Evolutionary conservation across 352 stramenopile genomes (phyloP), one percentile per base, ranked within the genome.

Genomic region (Globisporangium spinosum): DNA sequence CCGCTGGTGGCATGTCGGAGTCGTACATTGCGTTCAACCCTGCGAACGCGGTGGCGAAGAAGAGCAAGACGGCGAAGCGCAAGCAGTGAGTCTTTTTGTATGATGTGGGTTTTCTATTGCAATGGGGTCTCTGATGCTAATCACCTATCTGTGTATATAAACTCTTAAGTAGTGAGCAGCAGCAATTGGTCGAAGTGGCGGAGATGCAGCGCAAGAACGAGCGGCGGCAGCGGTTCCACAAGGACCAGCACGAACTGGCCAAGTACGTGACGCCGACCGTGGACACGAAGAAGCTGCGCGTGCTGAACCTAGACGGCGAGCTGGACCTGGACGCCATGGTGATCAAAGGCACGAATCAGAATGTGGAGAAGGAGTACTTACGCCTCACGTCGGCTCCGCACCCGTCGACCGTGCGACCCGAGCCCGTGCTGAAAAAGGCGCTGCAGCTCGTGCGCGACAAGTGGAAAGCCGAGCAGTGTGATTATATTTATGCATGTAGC

Each of bases 341-440:
- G 27, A 97, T 98, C 64, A 97, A 96, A 77, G 97, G 97, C 71
- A 99, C 95, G 67, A 98, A 93, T 73, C 72, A 90, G 70, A 93
- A 77, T 6, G 78, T 99, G 64, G 97, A 99, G 83, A 99, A 99
- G 78, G 93, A 99, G 74, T 99, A 99, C 76, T 83, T 99, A 58
- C 93, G 97, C 58, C 86, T 99, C 63, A 99, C 97, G 29, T 97
- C 94, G 67, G 91, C 97, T 38, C 97, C 97, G 13, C 89, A 97
- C 69, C 89, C 96, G 29, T 97, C 94, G 66, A 96, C 95, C 3
- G 97, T 99, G n/a, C 89, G 97, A 22, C 97, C 97, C 6, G 82
- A 98, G 66, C 74, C 74, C 29, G 87, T 99, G 67, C 75, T 99
- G 43, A 76, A 93, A 68, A 76, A 93, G 54, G 95, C 96, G 58